Evolutionary conservation across 805 yeast genomes (phyloP).

Genomic region (Metschnikowia gruessii): DNA sequence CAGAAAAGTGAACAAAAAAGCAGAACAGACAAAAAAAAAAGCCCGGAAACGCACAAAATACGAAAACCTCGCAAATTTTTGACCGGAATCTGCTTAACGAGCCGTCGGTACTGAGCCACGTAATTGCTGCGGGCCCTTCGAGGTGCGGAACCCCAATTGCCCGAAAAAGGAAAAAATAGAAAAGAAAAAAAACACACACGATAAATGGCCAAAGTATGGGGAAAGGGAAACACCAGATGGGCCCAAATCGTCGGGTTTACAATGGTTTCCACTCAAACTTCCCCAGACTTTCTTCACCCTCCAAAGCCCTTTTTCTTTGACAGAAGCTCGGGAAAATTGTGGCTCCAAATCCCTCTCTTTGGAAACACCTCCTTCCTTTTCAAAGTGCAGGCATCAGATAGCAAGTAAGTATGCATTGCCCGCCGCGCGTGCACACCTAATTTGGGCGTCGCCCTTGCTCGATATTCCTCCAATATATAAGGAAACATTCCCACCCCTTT

Average conservation of each 20-base stretch:
- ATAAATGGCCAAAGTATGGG: no score
- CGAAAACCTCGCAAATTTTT: not conserved
- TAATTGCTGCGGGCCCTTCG: slow-evolving; percentile 4
- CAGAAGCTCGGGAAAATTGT: not conserved
- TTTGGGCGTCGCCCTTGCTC: slow-evolving; percentile 8
- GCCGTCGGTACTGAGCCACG: slow-evolving; percentile 3
- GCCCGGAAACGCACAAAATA: not conserved
- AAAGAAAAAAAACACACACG: not conserved
- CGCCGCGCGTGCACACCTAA: slow-evolving; percentile 13
- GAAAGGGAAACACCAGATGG: no score
- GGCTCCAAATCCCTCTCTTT: not conserved
- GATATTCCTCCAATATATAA: slow-evolving; percentile 9
- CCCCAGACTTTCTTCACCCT: no score
- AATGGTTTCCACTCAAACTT: no score
- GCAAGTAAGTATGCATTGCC: slow-evolving; percentile 12
- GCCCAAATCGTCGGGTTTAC: no score
- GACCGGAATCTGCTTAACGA: not conserved
- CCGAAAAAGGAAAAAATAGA: not conserved
- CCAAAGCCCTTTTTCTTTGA: not conserved
- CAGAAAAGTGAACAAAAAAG: no score
- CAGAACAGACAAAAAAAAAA: no score
- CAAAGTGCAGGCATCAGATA: slow-evolving; percentile 7
- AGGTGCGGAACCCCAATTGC: slow-evolving; percentile 2
- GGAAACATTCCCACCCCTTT: slow-evolving; percentile 4
- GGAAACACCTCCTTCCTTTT: slow-evolving; percentile 1